Percentiles rank a stretch among this genome's conserved stretches.
Evolutionary conservation across 177 flowering plant genomes (phyloP).

Genomic region (Telopea speciosissima): DNA sequence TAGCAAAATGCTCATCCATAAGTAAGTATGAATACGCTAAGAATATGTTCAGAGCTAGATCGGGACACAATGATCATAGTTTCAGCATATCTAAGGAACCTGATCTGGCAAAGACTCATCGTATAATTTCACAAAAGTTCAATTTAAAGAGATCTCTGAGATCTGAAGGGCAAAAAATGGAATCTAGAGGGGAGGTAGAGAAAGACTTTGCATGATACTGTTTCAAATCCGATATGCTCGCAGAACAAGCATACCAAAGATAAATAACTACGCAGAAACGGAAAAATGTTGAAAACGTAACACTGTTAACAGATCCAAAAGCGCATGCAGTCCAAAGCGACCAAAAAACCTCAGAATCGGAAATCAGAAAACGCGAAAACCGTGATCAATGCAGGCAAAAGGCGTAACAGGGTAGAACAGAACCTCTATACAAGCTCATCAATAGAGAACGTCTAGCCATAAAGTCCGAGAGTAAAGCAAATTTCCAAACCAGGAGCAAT

Average conservation of each 20-base stretch:
- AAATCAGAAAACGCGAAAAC: conserved; percentile 1
- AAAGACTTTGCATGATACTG: neutral
- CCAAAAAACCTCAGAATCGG: neutral
- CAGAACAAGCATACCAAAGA: neutral
- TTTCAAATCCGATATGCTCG: neutral
- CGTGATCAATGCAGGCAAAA: conserved; percentile 7
- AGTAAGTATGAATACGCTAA: neutral
- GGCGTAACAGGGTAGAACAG: neutral
- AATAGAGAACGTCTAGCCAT: neutral
- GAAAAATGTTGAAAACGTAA: neutral
- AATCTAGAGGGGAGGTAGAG: neutral
- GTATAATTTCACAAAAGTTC: neutral
- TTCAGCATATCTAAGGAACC: neutral
- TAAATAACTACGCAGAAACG: neutral
- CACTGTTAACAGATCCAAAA: neutral
- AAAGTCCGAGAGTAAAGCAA: neutral
- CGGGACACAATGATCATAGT: neutral
- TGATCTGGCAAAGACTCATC: neutral
- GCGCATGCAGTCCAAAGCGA: neutral
- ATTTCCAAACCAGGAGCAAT: neutral
- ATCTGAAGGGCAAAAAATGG: neutral
- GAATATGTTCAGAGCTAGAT: neutral
- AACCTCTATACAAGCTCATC: neutral
- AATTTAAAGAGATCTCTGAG: neutral
- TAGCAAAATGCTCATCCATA: neutral